Evolutionary conservation across 176 grass and related monocot species (phyloP), one percentile per base, ranked within the genome.

Genomic region (Aegilops sharonensis): DNA sequence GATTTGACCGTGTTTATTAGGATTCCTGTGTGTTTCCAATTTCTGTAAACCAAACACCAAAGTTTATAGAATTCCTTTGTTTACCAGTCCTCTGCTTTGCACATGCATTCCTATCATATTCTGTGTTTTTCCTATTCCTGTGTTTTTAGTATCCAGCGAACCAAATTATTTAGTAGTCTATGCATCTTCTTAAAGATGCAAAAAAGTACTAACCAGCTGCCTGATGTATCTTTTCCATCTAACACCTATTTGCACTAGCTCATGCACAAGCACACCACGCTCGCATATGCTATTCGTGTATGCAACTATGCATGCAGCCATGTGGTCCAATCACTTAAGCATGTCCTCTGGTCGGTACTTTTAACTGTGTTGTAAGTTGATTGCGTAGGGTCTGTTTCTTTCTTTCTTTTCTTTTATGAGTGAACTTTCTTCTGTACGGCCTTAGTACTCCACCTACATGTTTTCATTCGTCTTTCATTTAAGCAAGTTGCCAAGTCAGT

Each of bases 371-470:
- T 85, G 45, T 76, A 62, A 64, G 25, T 83, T 83, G 36, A 76
- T 89, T 68, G 6, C 0, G 34, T 17, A 36, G 6, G 13, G 3
- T 64, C 29, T 25, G 18, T 64, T 62, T 68, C 48, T 78, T 79
- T 68, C 48, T 78, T 79, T 77, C 20, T 74, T 75, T 59, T 75
- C 30, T 34, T 85, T 74, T 74, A 52, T 43, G 21, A 67, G 25
- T 68, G 36, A 14, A 81, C n/a, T 59, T 32, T 34, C 65, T 50
- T 47, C 52, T 70, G n/a, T 23, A 79, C 11, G 24, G 78, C 42
- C 30, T 71, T 52, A 24, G 20, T 39, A 36, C 23, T 42, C 18
- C 35, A 71, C 37, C 21, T 21, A 21, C 36, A 70, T 10, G 21
- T n/a, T 70, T 23, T n/a, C 4, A 40, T 39, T 71, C 35, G 23